Percentiles rank a stretch among this genome's conserved stretches.
Evolutionary conservation across 768 basidiomycete species (phyloP).

Genomic region (Paxillus involutus): DNA sequence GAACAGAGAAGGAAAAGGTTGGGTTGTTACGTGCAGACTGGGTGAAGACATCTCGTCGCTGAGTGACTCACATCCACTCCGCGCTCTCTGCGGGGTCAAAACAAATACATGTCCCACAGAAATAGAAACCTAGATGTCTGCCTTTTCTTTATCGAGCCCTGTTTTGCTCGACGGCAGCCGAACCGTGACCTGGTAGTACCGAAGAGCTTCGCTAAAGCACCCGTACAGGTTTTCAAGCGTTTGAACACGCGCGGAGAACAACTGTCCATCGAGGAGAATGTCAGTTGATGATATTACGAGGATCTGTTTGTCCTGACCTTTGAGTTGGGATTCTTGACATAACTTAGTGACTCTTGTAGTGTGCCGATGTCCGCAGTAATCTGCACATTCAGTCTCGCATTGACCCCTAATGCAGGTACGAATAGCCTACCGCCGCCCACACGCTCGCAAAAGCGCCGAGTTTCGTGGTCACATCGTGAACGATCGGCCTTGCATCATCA

Average conservation of each 20-base stretch:
- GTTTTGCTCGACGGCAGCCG: not conserved
- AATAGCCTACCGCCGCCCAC: not conserved
- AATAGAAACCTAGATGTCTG: no score
- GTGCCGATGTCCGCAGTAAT: conserved; percentile 18
- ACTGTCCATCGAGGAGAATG: not conserved
- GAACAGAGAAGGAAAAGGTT: no score
- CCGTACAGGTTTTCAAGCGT: conserved; percentile 17
- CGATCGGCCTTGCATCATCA: conserved; percentile 10
- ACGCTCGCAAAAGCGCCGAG: conserved; percentile 19
- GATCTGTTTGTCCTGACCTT: conserved; percentile 2
- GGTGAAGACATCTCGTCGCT: no score
- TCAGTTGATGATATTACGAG: not conserved
- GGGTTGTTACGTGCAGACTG: no score
- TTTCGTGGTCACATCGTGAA: conserved; percentile 17
- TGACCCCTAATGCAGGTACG: not conserved
- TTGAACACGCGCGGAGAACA: conserved; percentile 15
- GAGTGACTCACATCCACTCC: no score
- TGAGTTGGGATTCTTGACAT: conserved; percentile 8
- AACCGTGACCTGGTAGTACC: conserved; percentile 21
- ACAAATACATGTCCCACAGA: no score
- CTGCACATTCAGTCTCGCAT: conserved; percentile 1
- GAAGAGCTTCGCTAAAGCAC: conserved; percentile 21
- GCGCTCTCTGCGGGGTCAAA: no score
- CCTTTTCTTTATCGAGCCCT: no score
- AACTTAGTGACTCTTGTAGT: conserved; percentile 8